Evolutionary conservation across 1,139 yeast species (phyloP).

Genomic region (Lodderomyces oxycetoniae): DNA sequence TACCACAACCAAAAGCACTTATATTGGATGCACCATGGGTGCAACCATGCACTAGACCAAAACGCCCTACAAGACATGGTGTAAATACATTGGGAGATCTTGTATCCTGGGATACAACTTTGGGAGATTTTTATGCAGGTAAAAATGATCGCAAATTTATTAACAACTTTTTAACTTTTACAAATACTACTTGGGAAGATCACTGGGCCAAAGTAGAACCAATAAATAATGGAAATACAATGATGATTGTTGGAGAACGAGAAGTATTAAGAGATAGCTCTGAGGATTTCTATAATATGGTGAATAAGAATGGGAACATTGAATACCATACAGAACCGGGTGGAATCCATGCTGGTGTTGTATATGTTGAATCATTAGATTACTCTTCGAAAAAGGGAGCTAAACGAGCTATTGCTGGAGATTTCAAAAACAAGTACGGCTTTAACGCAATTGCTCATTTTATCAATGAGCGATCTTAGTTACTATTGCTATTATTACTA

Average conservation of each 20-base stretch:
- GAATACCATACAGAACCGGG: conserved; percentile 25
- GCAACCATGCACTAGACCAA: conserved; percentile 16
- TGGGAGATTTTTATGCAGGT: conserved; percentile 30
- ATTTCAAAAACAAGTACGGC: conserved; percentile 24
- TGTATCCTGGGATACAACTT: conserved; percentile 23
- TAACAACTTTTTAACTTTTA: conserved; percentile 17
- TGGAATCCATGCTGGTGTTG: conserved; percentile 29
- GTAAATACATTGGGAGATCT: conserved; percentile 28
- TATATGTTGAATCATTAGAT: conserved; percentile 30
- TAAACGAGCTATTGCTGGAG: conserved; percentile 22
- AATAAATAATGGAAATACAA: conserved; percentile 22
- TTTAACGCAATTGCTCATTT: conserved; percentile 11
- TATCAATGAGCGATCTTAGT: conserved; percentile 12
- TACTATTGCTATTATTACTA: too few relatives aligned
- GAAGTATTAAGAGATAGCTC: conserved; percentile 33
- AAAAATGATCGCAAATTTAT: conserved; percentile 17
- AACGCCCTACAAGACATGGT: conserved; percentile 19
- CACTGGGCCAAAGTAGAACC: conserved; percentile 31
- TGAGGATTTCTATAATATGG: conserved; percentile 18
- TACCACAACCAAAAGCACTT: conserved; percentile 29
- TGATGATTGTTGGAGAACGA: conserved; percentile 36
- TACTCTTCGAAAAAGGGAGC: conserved; percentile 22
- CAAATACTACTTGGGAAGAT: conserved; percentile 20
- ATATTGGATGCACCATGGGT: conserved; percentile 45
- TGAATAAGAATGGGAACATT: conserved; percentile 19